These are phyloP conservation scores for Trypanosoma mega DNA, from an alignment of 208 protist species.

Conservation along the genomic window DNA sequence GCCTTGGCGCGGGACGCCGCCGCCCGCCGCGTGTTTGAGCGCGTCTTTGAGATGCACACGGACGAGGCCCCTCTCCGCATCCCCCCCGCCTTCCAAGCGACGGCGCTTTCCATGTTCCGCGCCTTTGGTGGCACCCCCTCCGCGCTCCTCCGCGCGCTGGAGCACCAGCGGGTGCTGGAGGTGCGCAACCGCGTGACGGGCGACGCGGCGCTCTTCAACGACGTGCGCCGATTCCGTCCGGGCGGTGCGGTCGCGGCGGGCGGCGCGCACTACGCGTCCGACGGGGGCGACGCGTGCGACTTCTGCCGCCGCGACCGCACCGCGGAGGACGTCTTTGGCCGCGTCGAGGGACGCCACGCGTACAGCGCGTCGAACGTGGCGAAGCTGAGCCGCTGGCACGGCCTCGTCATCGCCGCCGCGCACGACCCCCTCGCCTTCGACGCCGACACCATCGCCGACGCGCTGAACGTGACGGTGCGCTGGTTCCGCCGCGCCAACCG, in stretches of 20 bases:
- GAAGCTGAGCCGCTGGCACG: slow-evolving; percentile 35
- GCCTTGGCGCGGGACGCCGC: no score
- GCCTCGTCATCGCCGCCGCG: slow-evolving; percentile 28
- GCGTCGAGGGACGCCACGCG: slow-evolving; percentile 25
- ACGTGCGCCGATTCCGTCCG: slow-evolving; percentile 32
- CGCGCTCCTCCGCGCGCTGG: slow-evolving; percentile 9
- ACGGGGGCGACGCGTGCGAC: slow-evolving; percentile 26
- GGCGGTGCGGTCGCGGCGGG: slow-evolving; percentile 7
- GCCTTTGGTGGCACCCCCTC: slow-evolving; percentile 16
- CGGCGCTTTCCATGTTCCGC: slow-evolving; percentile 28
- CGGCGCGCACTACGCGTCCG: slow-evolving; percentile 1
- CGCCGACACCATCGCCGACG: slow-evolving; percentile 22
- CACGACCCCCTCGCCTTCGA: slow-evolving; percentile 29
- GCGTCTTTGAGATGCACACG: slow-evolving; percentile 18
- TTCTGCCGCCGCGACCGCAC: slow-evolving; percentile 40
- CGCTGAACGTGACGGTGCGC: slow-evolving; percentile 23
- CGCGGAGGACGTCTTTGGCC: slow-evolving; percentile 37
- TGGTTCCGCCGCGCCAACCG: slow-evolving; percentile 28
- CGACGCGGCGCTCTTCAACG: slow-evolving; percentile 35
- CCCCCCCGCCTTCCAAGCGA: slow-evolving; percentile 14
- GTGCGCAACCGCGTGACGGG: slow-evolving; percentile 25
- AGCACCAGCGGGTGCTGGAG: slow-evolving; percentile 28
- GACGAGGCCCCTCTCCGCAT: slow-evolving; percentile 14
- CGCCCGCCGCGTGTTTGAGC: not conserved
- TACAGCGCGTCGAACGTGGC: slow-evolving; percentile 43